Evolutionary conservation across 164 flowering plant species (phyloP).

Genomic region (Annona squamosa): DNA sequence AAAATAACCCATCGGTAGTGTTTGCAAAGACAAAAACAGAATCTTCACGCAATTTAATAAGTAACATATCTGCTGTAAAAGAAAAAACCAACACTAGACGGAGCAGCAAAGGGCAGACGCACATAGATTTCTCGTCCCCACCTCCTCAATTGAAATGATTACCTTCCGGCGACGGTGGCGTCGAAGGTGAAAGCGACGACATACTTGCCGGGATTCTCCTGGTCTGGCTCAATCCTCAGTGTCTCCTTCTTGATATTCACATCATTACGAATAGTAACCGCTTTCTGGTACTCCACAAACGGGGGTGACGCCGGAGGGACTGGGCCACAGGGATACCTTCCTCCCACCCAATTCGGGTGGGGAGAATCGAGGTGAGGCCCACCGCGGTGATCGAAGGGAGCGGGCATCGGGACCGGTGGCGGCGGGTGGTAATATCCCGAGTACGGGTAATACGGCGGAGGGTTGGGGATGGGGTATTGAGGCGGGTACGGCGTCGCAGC

Average conservation of each 20-base stretch:
- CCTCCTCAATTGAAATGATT: slow-evolving; percentile 4
- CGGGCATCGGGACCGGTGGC: slow-evolving; percentile 51
- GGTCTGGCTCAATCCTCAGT: slow-evolving; percentile 65
- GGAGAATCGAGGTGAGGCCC: slow-evolving; percentile 10
- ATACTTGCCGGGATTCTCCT: slow-evolving; percentile 58
- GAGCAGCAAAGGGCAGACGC: background rate
- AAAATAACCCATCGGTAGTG: background rate
- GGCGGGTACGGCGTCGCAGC: slow-evolving; percentile 78
- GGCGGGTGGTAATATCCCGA: slow-evolving; percentile 53
- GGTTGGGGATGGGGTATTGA: slow-evolving; percentile 50
- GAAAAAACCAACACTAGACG: background rate
- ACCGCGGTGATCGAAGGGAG: slow-evolving; percentile 48
- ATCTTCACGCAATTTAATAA: background rate
- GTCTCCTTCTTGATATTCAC: slow-evolving; percentile 92
- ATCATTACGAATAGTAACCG: slow-evolving; percentile 81
- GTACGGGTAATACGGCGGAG: slow-evolving; percentile 53
- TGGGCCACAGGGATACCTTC: slow-evolving; percentile 43
- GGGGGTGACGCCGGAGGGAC: slow-evolving; percentile 42
- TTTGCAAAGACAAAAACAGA: background rate
- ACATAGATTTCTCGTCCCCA: no score
- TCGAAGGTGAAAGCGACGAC: slow-evolving; percentile 83
- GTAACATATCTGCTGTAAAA: background rate
- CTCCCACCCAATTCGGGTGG: slow-evolving; percentile 15
- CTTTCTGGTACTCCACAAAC: slow-evolving; percentile 89
- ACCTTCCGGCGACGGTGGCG: slow-evolving; percentile 92